phyloP scores from a whole-genome alignment of 352 stramenopile species.

The Paralagenidium karlingii region DNA sequence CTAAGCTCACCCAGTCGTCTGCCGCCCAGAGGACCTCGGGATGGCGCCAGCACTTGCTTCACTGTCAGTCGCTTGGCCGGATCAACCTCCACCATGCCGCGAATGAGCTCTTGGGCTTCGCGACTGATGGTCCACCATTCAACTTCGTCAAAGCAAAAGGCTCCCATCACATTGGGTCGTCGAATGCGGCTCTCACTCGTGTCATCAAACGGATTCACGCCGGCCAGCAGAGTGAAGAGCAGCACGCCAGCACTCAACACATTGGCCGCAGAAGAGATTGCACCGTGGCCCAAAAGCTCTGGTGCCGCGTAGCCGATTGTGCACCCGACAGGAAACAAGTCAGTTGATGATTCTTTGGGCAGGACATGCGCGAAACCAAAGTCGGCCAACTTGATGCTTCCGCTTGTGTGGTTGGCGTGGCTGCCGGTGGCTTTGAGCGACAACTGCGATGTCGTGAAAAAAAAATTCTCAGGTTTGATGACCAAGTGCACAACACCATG shows the following conservation, averaged over 20 bases:
- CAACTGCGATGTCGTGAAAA: conserved; percentile 30
- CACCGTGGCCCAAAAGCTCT: conserved; percentile 35
- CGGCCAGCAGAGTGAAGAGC: conserved; percentile 51
- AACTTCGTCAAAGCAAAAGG: conserved; percentile 38
- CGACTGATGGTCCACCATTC: conserved; percentile 38
- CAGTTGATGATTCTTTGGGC: neutral
- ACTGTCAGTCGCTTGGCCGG: conserved; percentile 28
- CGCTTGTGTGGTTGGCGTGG: neutral
- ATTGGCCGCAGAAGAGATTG: conserved; percentile 47
- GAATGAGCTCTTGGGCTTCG: conserved; percentile 41
- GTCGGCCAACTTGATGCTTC: conserved; percentile 30
- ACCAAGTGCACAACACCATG: conserved; percentile 57
- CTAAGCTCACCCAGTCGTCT: no score
- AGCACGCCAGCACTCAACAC: conserved; percentile 65
- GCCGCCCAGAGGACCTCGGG: neutral
- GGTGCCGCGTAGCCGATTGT: conserved; percentile 67
- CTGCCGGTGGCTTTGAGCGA: neutral
- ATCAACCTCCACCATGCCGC: conserved; percentile 37
- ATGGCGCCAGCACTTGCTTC: conserved; percentile 52
- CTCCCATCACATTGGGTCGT: conserved; percentile 24
- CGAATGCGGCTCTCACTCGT: conserved; percentile 49
- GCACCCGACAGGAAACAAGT: conserved; percentile 20
- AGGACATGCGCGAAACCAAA: conserved; percentile 48
- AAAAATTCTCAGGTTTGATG: conserved; percentile 71
- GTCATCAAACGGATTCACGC: conserved; percentile 51